Base-by-base conservation (phyloP, 768 basidiomycete genomes). In the Guyanaporus albipodus region DNA sequence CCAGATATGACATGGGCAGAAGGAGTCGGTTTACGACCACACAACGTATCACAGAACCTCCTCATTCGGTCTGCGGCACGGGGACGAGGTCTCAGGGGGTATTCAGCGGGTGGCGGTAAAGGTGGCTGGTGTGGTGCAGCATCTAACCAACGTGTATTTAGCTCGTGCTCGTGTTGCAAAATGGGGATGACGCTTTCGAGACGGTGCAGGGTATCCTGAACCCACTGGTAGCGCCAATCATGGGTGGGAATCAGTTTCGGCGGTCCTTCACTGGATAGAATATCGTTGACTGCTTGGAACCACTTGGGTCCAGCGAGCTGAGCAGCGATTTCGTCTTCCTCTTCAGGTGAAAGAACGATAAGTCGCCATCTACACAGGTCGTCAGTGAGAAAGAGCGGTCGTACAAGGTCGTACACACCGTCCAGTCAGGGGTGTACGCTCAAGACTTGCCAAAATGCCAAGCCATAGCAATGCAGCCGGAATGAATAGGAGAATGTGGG, bases 191-290 rank as follows among this genome's bases (percentile, higher is more conserved):
- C 85, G 24, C 67, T 54, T 67, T 97, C 94, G 22, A 99, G 77
- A 44, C 73, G 73, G 15, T 87, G 80, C 18, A 97, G 70, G 2
- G 88, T 91, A 17, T 82, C 75, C 44, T 78, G 75, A 10, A 95
- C 91, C 94, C 95, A 97, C 17, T 70, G 60, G 61, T 88, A 87
- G 48, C 94, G 79, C 95, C 95, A 98, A 67, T 99, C 95, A 21
- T 73, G 75, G 1, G 75, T 64, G 27, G 87, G 79, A 42, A 98
- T 74, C 29, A 89, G 73, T 34, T 71, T 71, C 4, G 80, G 78
- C 40, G 80, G 67, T 6, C 79, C 82, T 49, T 86, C 76, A 49
- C 77, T 62, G 7, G 84, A 73, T 11, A 97, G 75, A 36, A 95
- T 88, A 31, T 87, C 81, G 29, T 78, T 76, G 17, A 97, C 86